phyloP scores from a whole-genome alignment of 2,329 filamentous ascomycete genomes.

The Fusarium buxicola region DNA sequence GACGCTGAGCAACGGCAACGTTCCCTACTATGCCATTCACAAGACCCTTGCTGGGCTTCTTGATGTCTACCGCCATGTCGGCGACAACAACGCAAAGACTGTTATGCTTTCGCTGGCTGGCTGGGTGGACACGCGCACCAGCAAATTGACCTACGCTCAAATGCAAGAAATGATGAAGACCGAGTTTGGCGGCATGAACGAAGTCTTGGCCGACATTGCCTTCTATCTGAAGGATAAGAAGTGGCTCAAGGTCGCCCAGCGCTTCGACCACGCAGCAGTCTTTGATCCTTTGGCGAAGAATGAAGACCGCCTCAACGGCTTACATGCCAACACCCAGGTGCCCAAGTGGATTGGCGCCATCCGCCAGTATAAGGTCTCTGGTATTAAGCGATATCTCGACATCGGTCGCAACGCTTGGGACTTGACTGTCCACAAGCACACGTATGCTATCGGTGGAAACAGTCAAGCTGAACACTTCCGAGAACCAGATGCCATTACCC shows the following conservation, averaged over 20 bases:
- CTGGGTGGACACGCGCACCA: conserved; percentile 63
- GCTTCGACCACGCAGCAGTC: conserved; percentile 62
- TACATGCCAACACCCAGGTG: conserved; percentile 65
- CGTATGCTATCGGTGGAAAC: conserved; percentile 66
- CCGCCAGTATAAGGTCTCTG: conserved; percentile 61
- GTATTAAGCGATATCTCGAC: conserved; percentile 56
- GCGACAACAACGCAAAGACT: conserved; percentile 55
- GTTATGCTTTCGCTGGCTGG: conserved; percentile 58
- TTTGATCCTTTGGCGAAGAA: conserved; percentile 60
- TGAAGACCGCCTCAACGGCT: conserved; percentile 58
- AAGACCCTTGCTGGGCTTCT: conserved; percentile 64
- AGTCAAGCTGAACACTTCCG: conserved; percentile 65
- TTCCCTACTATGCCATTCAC: conserved; percentile 66
- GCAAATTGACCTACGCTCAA: conserved; percentile 54
- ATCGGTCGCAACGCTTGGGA: conserved; percentile 64
- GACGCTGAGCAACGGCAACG: conserved; percentile 60
- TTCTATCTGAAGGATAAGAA: conserved; percentile 57
- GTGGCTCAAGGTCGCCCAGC: conserved; percentile 60
- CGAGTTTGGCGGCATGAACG: conserved; percentile 67
- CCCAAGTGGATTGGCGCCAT: conserved; percentile 66
- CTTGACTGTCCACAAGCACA: conserved; percentile 58
- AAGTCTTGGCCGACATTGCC: conserved; percentile 61
- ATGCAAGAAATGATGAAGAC: conserved; percentile 62
- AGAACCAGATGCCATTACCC: conserved; percentile 58
- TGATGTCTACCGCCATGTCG: conserved; percentile 60